Base-by-base conservation (phyloP, 345 rosid genomes). In the Lagerstroemia speciosa region DNA sequence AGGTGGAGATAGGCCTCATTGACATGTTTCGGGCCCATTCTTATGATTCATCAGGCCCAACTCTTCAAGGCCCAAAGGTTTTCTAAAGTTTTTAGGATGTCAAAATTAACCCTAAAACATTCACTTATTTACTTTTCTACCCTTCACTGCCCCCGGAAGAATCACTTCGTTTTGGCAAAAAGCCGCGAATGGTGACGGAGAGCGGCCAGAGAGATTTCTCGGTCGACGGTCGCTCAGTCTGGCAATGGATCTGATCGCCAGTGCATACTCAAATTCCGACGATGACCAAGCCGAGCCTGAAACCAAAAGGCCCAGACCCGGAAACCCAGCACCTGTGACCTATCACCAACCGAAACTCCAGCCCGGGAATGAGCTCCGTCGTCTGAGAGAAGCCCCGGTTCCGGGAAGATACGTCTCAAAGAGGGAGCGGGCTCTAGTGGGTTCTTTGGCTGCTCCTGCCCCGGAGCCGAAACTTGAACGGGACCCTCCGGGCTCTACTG, bases 331-430 rank as follows among this genome's bases (percentile, higher is more conserved):
- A 22, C 45, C 31, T 16, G 58, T 15, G 57, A 64, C 69, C 36
- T 58, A 80, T 69, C 61, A 73, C 69, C 68, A 77, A 45, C 68
- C 71, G 69, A 67, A 31, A 29, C 73, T 67, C 12, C 4, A 29
- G 45, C 48, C 62, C 37, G 37, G 63, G 30, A 50, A 40, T 15
- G 20, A 41, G 24, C 30, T 41, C 8, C 69, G 22, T 64, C 64
- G 61, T 74, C 78, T 57, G 70, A 65, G 41, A 5, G 88, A 78
- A 78, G 75, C 84, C 74, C 74, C 83, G 71, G 53, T 78, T 58
- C 82, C 87, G 20, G 96, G 93, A 0, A 77, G 95, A 69, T 86
- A 88, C 74, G 58, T 93, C 27, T 89, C 91, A 26, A 86, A 85
- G 81, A 80, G 93, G 76, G 95, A 94, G 74, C 71, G 86, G 62